Base-by-base conservation (phyloP, 2,329 filamentous ascomycete genomes). In the Aureobasidium pullulans region DNA sequence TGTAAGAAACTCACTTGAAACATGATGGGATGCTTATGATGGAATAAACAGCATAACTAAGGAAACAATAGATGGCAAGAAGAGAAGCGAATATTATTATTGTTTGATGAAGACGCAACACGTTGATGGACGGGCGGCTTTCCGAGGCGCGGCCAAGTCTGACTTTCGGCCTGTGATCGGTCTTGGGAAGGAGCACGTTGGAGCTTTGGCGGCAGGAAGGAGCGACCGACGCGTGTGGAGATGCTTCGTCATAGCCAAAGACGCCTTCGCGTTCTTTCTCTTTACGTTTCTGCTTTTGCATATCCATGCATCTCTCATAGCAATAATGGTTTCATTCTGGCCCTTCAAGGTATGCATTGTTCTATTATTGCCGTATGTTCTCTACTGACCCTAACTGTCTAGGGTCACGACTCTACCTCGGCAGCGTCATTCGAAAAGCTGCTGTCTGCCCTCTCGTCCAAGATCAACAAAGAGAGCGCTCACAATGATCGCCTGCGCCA, bases 391-490 rank as follows among this genome's bases (percentile, higher is more conserved):
- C 42, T 52, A 31, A 42, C 56, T 46, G 60, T 46, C 37, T 68
- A 96, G 90, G 83, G 84, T 74, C 83, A 89, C 69, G 83, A 87
- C 71, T 88, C 83, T 70, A 88, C 83, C 70, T 96, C 92, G 65
- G 88, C 94, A 29, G 92, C 91, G 54, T 89, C 87, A 4, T 99
- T 97, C 71, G 94, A 99, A 76, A 96, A 92, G 79, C 85, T 87
- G 2, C 85, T 99, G 32, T 89, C 90, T 9, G 81, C 84, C 28
- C 83, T 99, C 47, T 89, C 92, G 10, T 78, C 79, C 56, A 96
- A 94, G 76, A 96, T 99, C 72, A 80, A 86, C 42, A 82, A 84
- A 63, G 84, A 87, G 2, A 88, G 88, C 66, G 77, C 86, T 43
- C 84, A 81, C 54, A 86, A 96, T 65, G 91, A 96, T 68, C 79